Base-by-base conservation (phyloP, 768 basidiomycete species). In the Strobilomyces dryophilus region DNA sequence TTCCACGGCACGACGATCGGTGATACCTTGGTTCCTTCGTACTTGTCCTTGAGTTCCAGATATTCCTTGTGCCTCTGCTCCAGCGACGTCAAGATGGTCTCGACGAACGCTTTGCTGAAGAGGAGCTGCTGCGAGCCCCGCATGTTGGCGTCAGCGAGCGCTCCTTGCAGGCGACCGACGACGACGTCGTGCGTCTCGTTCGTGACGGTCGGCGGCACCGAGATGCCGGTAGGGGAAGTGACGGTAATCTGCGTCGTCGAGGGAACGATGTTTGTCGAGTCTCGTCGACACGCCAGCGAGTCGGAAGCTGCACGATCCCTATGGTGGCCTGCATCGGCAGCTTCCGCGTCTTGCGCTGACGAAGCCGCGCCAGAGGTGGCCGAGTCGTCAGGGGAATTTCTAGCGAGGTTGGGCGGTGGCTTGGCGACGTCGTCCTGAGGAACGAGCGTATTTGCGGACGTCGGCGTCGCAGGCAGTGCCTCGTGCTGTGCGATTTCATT, bases 1-100 rank as follows among this genome's bases (percentile, higher is more conserved):
- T 40, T 7, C 24, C 24, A 24, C 4, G 35, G 37, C 14, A 34
- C 29, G 27, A 47, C 49, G 7, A 46, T 37, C 35, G 18, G 42
- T 69, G 81, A 55, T 58, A 95, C 95, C 82, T 94, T 92, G 66
- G 90, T 83, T 10, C 87, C 86, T 65, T 94, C 91, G 55, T 95
- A 81, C 68, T 83, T 89, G 51, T 71, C 77, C 66, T 87, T 92
- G 62, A 97, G 73, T 43, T 82, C 79, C 32, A 69, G 56, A 55
- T 80, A 79, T 52, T 86, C 85, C 24, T 76, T 73, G 63, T 81
- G 81, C 47, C 81, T 76, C 26, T 81, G 76, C 57, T 90, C 84
- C 51, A 95, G 70, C 51, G 84, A 78, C 24, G 70, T 69, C 43
- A 95, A 63, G 18, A 94, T 80, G 11, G 80, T 78, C 63, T 88